A percentile compares a stretch with the other conserved stretches of the same genome.
phyloP scores from a whole-genome alignment of 176 grass and related monocot genomes.

The Coix lacrymajobi region DNA sequence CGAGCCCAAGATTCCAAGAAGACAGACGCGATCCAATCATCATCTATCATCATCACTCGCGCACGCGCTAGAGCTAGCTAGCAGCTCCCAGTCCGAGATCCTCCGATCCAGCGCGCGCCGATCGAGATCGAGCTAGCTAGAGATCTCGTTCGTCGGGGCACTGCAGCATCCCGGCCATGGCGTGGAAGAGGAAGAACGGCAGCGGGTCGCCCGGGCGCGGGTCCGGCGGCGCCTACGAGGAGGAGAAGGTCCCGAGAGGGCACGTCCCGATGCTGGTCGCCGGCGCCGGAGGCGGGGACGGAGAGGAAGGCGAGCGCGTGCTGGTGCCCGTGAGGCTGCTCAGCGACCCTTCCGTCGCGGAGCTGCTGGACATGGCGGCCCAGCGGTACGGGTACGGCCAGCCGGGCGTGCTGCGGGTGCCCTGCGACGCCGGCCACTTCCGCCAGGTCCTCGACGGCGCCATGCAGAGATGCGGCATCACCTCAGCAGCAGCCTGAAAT shows the following conservation, averaged over 20 bases:
- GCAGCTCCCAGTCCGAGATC: background rate
- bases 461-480: background rate
- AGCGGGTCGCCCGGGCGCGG: background rate
- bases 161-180: background rate
- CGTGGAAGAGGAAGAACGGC: constrained; percentile 9
- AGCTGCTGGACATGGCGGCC: constrained; percentile 57
- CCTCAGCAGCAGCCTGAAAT: background rate
- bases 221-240: background rate
- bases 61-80: background rate
- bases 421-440: constrained; percentile 42
- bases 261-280: constrained; percentile 41
- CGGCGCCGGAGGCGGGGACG: background rate
- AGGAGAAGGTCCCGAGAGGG: constrained; percentile 1
- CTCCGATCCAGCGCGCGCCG: background rate
- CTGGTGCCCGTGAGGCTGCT: constrained; percentile 56
- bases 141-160: background rate
- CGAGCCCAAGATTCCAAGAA: background rate
- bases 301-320: constrained; percentile 32
- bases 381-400: constrained; percentile 47
- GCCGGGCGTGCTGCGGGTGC: constrained; percentile 54
- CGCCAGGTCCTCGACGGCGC: constrained; percentile 18
- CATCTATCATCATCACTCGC: background rate
- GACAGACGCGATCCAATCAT: background rate
- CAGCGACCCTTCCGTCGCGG: constrained; percentile 30
- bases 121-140: too few species aligned